Percentiles rank a stretch among this genome's conserved stretches.
These are phyloP conservation scores for Anthracocystis panici-leucophaei DNA, from an alignment of 1,284 basidiomycete genomes.

Conservation along the genomic window DNA sequence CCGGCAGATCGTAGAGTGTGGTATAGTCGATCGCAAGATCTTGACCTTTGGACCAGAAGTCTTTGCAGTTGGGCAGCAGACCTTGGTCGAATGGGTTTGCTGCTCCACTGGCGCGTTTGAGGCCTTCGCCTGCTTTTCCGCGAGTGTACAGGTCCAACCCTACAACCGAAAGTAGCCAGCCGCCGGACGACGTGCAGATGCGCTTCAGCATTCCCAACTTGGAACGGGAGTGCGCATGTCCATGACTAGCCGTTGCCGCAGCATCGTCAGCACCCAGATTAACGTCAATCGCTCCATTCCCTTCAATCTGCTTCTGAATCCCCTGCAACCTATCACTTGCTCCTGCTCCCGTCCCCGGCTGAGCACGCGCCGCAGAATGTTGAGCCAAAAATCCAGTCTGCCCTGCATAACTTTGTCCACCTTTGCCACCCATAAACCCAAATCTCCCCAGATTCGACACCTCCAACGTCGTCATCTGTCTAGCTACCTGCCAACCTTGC, in stretches of 20 bases:
- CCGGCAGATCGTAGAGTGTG: conserved; percentile 82
- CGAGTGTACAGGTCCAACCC: conserved; percentile 93
- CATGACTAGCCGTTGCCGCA: not conserved
- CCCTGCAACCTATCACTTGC: conserved; percentile 19
- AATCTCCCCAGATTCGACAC: conserved; percentile 93
- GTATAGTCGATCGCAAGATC: conserved; percentile 91
- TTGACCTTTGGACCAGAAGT: conserved; percentile 90
- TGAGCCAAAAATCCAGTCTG: conserved; percentile 45
- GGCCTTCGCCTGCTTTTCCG: conserved; percentile 85
- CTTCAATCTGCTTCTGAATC: conserved; percentile 18
- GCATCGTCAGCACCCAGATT: conserved; percentile 7
- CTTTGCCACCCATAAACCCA: conserved; percentile 94
- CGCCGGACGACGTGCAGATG: conserved; percentile 22
- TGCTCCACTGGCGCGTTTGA: conserved; percentile 75
- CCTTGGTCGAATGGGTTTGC: conserved; percentile 94
- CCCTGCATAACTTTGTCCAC: conserved; percentile 75
- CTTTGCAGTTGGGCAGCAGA: conserved; percentile 82
- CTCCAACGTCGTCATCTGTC: conserved; percentile 96
- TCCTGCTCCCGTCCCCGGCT: conserved; percentile 2
- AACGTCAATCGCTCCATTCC: conserved; percentile 29
- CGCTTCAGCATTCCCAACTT: conserved; percentile 14
- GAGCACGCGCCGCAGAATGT: conserved; percentile 16
- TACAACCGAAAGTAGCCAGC: conserved; percentile 86
- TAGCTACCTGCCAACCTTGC: conserved; percentile 90
- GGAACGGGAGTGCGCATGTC: conserved; percentile 21